phyloP scores from a whole-genome alignment of 2,329 filamentous ascomycete species.

The Aspergillus luchuensis region DNA sequence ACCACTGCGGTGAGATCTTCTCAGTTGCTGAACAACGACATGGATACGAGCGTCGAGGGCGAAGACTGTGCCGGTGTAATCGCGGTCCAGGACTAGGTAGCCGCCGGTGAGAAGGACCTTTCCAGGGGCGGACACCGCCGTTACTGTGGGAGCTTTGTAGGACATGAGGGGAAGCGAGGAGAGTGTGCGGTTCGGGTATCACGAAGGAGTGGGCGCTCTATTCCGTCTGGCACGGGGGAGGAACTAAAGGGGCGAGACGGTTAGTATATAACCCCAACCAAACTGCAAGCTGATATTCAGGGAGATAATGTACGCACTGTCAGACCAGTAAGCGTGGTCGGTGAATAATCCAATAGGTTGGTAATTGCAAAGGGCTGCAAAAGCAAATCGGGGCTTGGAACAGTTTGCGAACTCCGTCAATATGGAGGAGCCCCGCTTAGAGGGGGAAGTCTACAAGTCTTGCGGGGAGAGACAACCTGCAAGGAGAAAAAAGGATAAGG shows the following conservation, averaged over 20 bases:
- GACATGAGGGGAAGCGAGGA: conserved; percentile 8
- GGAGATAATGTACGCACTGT: background rate
- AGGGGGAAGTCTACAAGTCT: background rate
- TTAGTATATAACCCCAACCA: background rate
- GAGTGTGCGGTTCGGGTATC: background rate
- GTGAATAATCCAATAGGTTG: background rate
- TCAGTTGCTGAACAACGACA: conserved; percentile 58
- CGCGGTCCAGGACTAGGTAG: conserved; percentile 88
- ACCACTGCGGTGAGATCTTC: conserved; percentile 35
- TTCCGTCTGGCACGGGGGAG: background rate
- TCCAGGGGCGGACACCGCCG: conserved; percentile 83
- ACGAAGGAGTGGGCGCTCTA: background rate
- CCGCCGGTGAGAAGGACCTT: conserved; percentile 95
- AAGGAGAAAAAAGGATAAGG: background rate
- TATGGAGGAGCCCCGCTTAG: conserved; percentile 8
- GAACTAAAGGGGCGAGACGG: background rate
- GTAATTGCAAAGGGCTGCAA: background rate
- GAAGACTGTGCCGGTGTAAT: conserved; percentile 74
- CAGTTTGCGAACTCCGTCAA: background rate
- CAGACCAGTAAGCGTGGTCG: background rate
- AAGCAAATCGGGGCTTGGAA: conserved; percentile 2
- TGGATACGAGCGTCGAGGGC: conserved; percentile 67
- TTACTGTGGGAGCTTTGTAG: conserved; percentile 29
- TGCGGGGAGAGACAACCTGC: background rate
- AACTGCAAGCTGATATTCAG: background rate